A percentile compares a stretch with the other conserved stretches of the same genome.
Conservation (phyloP, 345 rosid genomes). For the Salix purpurea region DNA sequence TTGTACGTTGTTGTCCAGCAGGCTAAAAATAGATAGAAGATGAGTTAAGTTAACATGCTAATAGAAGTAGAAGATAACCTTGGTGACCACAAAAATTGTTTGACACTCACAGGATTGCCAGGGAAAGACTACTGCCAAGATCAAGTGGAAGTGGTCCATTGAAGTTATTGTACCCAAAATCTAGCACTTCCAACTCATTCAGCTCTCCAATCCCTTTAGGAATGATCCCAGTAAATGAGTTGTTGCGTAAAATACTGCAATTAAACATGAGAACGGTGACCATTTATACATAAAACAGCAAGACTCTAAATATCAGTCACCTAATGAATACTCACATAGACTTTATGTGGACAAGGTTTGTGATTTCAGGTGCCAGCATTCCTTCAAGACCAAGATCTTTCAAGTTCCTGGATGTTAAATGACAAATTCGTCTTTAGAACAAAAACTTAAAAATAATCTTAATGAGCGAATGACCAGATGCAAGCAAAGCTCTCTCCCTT, state of each 20-base stretch:
- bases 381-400: slow-evolving; percentile 75
- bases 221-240: slow-evolving; percentile 64
- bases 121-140: slow-evolving; percentile 31
- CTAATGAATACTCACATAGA: slow-evolving; percentile 57
- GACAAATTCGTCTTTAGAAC: neutral
- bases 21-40: slow-evolving; percentile 25
- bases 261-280: slow-evolving; percentile 8
- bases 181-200: slow-evolving; percentile 70
- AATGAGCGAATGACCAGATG: neutral
- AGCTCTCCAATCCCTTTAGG: slow-evolving; percentile 66
- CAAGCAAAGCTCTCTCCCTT: neutral
- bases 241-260: slow-evolving; percentile 73
- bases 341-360: slow-evolving; percentile 49
- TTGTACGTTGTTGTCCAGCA: slow-evolving; percentile 47
- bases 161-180: slow-evolving; percentile 75
- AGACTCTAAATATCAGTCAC: neutral
- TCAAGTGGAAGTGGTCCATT: slow-evolving; percentile 49
- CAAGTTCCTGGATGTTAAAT: slow-evolving; percentile 45
- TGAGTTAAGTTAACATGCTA: neutral
- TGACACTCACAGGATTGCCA: slow-evolving; percentile 48
- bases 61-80: neutral
- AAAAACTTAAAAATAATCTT: neutral
- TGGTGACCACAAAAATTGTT: neutral
- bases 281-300: neutral
- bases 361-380: slow-evolving; percentile 66